Conservation (phyloP, 306 rosid genomes). For the Cercis canadensis region DNA sequence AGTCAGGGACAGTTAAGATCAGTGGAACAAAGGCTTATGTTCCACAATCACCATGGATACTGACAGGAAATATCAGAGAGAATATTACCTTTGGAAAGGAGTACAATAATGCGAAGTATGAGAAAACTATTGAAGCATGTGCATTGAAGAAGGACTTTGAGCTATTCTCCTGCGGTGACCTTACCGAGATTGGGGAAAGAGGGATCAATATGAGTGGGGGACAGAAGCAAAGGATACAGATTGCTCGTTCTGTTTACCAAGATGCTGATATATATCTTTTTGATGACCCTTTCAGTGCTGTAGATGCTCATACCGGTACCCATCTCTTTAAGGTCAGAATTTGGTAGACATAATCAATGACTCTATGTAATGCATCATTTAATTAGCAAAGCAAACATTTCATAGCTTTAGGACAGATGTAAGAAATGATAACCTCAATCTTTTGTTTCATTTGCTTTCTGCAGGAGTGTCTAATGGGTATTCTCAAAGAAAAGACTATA, state of each 20-base stretch:
- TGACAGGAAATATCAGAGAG: conserved; percentile 84
- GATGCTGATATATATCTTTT: conserved; percentile 89
- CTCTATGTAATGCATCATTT: neutral
- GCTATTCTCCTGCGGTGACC: conserved; percentile 81
- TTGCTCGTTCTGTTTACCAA: conserved; percentile 90
- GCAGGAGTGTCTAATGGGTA: conserved; percentile 93
- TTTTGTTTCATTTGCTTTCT: conserved; percentile 23
- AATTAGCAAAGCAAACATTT: conserved; percentile 2
- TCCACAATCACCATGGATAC: conserved; percentile 91
- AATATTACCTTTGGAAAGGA: conserved; percentile 85
- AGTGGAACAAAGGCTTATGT: conserved; percentile 96
- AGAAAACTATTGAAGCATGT: conserved; percentile 78
- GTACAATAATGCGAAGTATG: conserved; percentile 58
- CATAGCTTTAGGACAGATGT: conserved; percentile 8
- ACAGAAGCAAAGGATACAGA: conserved; percentile 95
- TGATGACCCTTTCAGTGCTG: conserved; percentile 97
- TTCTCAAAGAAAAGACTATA: conserved; percentile 77
- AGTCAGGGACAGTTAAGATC: conserved; percentile 73
- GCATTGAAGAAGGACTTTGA: conserved; percentile 90
- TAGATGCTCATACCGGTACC: conserved; percentile 97
- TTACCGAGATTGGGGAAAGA: conserved; percentile 93
- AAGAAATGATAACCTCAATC: conserved; percentile 17
- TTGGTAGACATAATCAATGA: neutral
- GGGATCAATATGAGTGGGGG: conserved; percentile 99
- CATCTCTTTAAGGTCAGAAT: conserved; percentile 80